Conservation (phyloP, 2,329 filamentous ascomycete species). For the Fonsecaea nubica region DNA sequence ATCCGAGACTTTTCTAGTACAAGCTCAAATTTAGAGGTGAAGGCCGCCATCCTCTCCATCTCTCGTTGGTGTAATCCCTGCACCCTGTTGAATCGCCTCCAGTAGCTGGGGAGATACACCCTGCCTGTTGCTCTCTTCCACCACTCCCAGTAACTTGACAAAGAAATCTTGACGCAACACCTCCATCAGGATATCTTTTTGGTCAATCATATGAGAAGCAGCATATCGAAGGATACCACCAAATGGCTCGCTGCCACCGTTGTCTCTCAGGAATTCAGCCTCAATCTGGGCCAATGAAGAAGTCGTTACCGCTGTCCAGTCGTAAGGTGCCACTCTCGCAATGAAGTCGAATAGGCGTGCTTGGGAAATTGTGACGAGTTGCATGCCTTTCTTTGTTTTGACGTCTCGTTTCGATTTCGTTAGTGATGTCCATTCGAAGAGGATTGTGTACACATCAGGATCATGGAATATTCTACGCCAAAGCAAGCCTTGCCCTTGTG, state of each 20-base stretch:
- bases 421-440: constrained; percentile 57
- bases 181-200: constrained; percentile 39
- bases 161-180: constrained; percentile 41
- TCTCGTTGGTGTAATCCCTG: constrained; percentile 28
- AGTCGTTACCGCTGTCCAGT: constrained; percentile 61
- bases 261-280: constrained; percentile 43
- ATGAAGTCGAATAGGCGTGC: constrained; percentile 66
- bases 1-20: background rate
- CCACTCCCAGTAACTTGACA: constrained; percentile 33
- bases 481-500: constrained; percentile 60
- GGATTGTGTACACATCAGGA: constrained; percentile 61
- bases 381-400: constrained; percentile 50
- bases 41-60: constrained; percentile 16
- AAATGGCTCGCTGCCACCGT: constrained; percentile 29
- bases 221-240: constrained; percentile 39
- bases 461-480: constrained; percentile 69
- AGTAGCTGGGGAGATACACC: constrained; percentile 33
- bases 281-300: constrained; percentile 63
- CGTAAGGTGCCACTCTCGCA: constrained; percentile 58
- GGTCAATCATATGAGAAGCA: constrained; percentile 39
- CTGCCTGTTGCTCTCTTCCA: constrained; percentile 35
- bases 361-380: constrained; percentile 64
- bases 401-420: constrained; percentile 52
- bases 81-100: constrained; percentile 38
- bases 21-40: constrained; percentile 13